phyloP scores from a whole-genome alignment of 1,284 basidiomycete species.

The Ustanciosporium gigantosporum region DNA sequence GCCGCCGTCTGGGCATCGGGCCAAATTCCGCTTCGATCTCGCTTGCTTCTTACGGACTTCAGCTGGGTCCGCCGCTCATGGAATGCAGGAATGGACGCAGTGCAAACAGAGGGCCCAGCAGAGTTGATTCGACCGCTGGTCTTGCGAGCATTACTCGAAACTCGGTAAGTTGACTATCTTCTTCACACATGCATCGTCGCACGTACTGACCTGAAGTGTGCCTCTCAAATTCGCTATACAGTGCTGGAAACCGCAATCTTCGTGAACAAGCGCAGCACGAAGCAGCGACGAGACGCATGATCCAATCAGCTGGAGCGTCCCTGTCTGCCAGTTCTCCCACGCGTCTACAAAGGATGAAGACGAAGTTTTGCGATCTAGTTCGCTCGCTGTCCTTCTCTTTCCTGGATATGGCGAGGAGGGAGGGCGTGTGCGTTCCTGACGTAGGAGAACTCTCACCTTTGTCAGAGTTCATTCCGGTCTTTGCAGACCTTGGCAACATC shows the following conservation, averaged over 20 bases:
- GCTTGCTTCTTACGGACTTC: constrained; percentile 9
- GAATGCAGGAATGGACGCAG: constrained; percentile 2
- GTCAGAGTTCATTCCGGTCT: too few species aligned
- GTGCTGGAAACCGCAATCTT: constrained; percentile 21
- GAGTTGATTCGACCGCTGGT: constrained; percentile 26
- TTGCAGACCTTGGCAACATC: too few species aligned
- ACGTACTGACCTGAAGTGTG: too few species aligned
- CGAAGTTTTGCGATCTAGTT: too few species aligned
- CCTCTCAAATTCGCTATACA: too few species aligned
- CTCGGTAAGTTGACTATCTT: too few species aligned
- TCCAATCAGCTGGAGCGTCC: constrained; percentile 20
- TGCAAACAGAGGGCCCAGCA: constrained; percentile 27
- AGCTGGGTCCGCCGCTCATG: constrained; percentile 29
- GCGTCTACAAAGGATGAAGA: too few species aligned
- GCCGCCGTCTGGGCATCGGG: constrained; percentile 19
- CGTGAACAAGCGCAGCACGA: constrained; percentile 24
- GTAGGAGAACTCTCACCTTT: too few species aligned
- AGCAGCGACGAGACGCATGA: constrained; percentile 19
- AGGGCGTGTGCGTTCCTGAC: too few species aligned
- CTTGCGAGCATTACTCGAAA: constrained; percentile 19
- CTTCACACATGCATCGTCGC: too few species aligned
- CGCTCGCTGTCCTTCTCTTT: too few species aligned
- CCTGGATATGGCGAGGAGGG: too few species aligned
- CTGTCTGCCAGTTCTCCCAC: constrained; percentile 31
- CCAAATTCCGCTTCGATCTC: constrained; percentile 4